A percentile compares a stretch with the other conserved stretches of the same genome.
Evolutionary conservation across 2,329 filamentous ascomycete genomes (phyloP).

Genomic region (Talaromyces sp.): DNA sequence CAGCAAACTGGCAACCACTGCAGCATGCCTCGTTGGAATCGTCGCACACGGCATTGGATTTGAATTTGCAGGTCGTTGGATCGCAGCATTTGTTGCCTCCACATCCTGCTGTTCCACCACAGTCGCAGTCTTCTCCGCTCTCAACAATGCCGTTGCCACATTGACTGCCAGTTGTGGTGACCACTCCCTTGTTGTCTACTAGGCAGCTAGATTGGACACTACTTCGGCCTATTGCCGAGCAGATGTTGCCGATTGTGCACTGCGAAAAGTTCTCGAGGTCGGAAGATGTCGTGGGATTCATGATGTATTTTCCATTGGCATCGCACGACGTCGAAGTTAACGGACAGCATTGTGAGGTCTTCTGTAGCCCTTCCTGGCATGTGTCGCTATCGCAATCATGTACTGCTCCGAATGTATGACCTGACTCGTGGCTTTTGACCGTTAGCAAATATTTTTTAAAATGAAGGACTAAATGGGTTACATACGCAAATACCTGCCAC

Average conservation of each 20-base stretch:
- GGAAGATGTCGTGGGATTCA: slow-evolving; percentile 82
- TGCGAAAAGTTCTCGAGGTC: slow-evolving; percentile 75
- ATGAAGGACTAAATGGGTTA: not conserved
- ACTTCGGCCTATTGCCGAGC: slow-evolving; percentile 71
- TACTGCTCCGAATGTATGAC: slow-evolving; percentile 91
- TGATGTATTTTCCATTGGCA: slow-evolving; percentile 75
- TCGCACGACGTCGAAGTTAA: slow-evolving; percentile 62
- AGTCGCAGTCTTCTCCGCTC: slow-evolving; percentile 90
- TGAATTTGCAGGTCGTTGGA: slow-evolving; percentile 79
- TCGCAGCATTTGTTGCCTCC: slow-evolving; percentile 76
- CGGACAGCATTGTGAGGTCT: slow-evolving; percentile 72
- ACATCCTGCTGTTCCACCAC: slow-evolving; percentile 70
- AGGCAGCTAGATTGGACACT: slow-evolving; percentile 73
- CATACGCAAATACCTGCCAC: slow-evolving; percentile 81
- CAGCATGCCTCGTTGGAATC: slow-evolving; percentile 46
- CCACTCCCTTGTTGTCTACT: slow-evolving; percentile 76
- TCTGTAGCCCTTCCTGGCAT: slow-evolving; percentile 59
- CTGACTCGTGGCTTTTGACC: slow-evolving; percentile 62
- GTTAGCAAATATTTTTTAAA: not conserved
- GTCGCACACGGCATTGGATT: slow-evolving; percentile 65
- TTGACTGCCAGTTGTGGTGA: slow-evolving; percentile 72
- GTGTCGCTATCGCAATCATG: slow-evolving; percentile 76
- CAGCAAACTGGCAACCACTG: slow-evolving; percentile 36
- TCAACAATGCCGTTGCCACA: slow-evolving; percentile 98
- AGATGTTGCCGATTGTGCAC: slow-evolving; percentile 90